Evolutionary conservation across 2,329 filamentous ascomycete species (phyloP).

Genomic region (Annulohypoxylon truncatum): DNA sequence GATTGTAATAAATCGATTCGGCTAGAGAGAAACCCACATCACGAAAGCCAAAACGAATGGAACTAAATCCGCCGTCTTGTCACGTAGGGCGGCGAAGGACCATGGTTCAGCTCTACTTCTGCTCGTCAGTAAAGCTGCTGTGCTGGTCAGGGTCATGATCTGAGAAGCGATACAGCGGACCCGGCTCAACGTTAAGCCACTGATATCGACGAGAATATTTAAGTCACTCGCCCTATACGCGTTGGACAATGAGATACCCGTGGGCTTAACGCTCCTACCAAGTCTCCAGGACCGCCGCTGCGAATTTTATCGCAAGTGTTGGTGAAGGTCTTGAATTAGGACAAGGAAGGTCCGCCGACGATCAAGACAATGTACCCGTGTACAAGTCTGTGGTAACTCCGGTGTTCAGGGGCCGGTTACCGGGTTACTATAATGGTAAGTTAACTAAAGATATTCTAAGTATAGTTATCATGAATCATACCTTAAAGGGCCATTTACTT

Average conservation of each 20-base stretch:
- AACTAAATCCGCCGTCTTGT: conserved; percentile 46
- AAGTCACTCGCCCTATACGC: conserved; percentile 48
- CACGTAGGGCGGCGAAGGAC: conserved; percentile 42
- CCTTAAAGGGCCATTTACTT: not conserved
- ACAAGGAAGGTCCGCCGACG: conserved; percentile 48
- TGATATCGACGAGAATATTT: conserved; percentile 51
- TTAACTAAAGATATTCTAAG: not conserved
- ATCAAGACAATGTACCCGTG: conserved; percentile 55
- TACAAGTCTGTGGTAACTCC: conserved; percentile 58
- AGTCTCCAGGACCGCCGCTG: too few species aligned
- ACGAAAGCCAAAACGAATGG: conserved; percentile 44
- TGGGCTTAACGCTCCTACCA: conserved; percentile 41
- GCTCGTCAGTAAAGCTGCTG: conserved; percentile 19
- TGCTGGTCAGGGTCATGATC: conserved; percentile 19
- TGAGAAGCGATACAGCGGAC: conserved; percentile 34
- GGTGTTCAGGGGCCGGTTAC: conserved; percentile 52
- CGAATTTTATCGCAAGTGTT: conserved; percentile 57
- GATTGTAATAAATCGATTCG: not conserved
- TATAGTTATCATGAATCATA: not conserved
- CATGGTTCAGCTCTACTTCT: conserved; percentile 25
- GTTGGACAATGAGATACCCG: conserved; percentile 49
- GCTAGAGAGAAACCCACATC: conserved; percentile 35
- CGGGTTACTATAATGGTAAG: conserved; percentile 42
- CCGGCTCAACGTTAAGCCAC: conserved; percentile 48
- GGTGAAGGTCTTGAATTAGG: conserved; percentile 60